Conservation (phyloP, 345 rosid species). For the Atalantia buxifolia region DNA sequence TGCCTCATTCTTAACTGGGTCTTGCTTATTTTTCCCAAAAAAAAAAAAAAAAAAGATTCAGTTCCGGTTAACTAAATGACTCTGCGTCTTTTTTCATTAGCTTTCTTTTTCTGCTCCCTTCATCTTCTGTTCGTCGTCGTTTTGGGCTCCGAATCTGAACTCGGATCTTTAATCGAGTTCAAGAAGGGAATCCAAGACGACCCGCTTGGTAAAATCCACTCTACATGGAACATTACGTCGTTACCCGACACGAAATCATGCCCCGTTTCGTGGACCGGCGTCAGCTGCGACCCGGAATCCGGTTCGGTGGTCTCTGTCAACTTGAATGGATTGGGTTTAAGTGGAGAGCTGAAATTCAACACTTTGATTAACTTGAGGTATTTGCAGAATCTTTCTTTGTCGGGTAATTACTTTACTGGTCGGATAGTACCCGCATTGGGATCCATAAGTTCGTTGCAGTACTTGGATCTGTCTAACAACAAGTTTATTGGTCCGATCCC, state of each 20-base stretch:
- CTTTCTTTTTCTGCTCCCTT: conserved; percentile 24
- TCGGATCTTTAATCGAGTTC: conserved; percentile 76
- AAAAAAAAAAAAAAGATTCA: not conserved
- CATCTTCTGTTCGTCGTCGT: conserved; percentile 16
- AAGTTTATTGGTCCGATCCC: conserved; percentile 85
- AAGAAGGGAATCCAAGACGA: conserved; percentile 72
- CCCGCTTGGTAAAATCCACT: conserved; percentile 30
- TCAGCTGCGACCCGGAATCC: conserved; percentile 49
- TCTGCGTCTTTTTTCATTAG: conserved; percentile 15
- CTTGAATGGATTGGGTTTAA: conserved; percentile 56
- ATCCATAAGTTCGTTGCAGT: conserved; percentile 52
- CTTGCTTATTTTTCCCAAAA: not conserved
- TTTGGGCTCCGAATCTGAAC: conserved; percentile 43
- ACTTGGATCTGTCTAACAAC: conserved; percentile 82
- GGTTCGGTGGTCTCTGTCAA: conserved; percentile 48
- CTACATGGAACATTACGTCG: conserved; percentile 42
- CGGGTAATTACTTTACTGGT: conserved; percentile 82
- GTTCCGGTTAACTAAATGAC: conserved; percentile 30
- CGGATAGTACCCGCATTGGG: conserved; percentile 82
- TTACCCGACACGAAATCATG: conserved; percentile 38
- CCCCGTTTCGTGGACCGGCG: conserved; percentile 64
- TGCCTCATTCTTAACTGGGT: conserved; percentile 20
- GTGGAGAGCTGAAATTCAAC: conserved; percentile 75
- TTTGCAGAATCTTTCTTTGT: conserved; percentile 60
- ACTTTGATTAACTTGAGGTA: conserved; percentile 52